Base-by-base conservation (phyloP, 306 rosid species). In the Oemleria cerasiformis region DNA sequence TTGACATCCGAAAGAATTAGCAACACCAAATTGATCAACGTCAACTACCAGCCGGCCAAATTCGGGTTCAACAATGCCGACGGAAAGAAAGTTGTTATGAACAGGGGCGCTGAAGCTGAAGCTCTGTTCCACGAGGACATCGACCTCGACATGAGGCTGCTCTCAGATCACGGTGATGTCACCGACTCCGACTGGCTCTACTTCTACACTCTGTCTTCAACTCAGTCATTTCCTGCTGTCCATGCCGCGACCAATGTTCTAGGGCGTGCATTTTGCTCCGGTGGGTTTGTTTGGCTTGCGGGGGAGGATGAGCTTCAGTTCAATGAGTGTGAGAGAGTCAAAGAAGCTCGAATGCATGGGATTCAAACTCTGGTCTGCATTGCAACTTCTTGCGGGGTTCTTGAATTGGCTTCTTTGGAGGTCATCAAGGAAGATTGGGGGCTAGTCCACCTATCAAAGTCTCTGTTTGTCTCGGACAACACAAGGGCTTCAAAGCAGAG, bases 281-380 rank as follows among this genome's bases (percentile, higher is more conserved):
- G 75, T 20, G 60, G 77, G 0, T 77, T 76, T 54, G 61, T 82
- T 5, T 85, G 89, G 89, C 25, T 82, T 50, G 56, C 75, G 1
- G 81, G 80, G 7, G 72, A 42, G 2, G 38, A 80, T 4, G 82
- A 81, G 39, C 72, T 80, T 20, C 70, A 76, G 19, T 58, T 63
- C 19, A n/a, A 82, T 5, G 73, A 77, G 6, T 82, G 89, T 1
- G 84, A 79, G 4, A 78, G 89, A 74, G 83, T 77, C 2, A 65
- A 75, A 54, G 86, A 79, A 74, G 89, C 86, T 1, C 51, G 68
- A 2, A 14, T 40, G 11, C 79, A 73, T 15, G 86, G 86, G 20
- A 61, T 85, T 75, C 79, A 72, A 4, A 82, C 89, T 15, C 39
- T 85, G 47, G 79, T 79, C n/a, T 85, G 75, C 47, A 55, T 85